Conservation (phyloP, 805 yeast genomes). For the Sungouiella thailandica region DNA sequence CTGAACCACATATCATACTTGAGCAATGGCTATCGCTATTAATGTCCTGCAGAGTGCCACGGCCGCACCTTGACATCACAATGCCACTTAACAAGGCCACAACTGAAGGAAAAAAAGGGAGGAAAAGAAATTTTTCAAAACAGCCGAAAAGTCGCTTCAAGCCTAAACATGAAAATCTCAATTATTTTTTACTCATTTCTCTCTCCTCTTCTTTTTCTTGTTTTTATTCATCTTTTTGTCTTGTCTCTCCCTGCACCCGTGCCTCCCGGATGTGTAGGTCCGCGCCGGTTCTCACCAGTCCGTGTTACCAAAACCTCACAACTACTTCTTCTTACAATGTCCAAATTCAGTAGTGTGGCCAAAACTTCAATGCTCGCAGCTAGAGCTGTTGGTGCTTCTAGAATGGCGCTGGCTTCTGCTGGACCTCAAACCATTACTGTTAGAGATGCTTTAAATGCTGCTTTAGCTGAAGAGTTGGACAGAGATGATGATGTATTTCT, state of each 20-base stretch:
- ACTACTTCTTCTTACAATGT: constrained; percentile 11
- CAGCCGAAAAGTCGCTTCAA: too few species aligned
- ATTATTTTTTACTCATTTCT: too few species aligned
- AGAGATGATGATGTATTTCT: constrained; percentile 89
- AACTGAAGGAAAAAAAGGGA: too few species aligned
- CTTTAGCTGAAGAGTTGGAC: constrained; percentile 96
- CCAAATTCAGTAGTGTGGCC: constrained; percentile 34
- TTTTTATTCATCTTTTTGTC: neutral
- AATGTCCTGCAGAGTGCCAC: too few species aligned
- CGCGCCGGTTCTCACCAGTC: constrained; percentile 21
- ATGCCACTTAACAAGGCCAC: too few species aligned
- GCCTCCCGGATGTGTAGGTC: constrained; percentile 14
- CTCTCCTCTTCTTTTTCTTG: neutral
- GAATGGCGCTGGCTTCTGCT: constrained; percentile 44
- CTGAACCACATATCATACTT: too few species aligned
- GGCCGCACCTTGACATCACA: too few species aligned
- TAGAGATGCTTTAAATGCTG: constrained; percentile 93
- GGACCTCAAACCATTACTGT: constrained; percentile 72
- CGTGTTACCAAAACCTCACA: constrained; percentile 6
- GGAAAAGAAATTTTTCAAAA: too few species aligned
- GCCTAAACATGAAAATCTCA: too few species aligned
- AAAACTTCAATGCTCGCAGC: constrained; percentile 40
- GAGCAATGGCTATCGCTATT: too few species aligned
- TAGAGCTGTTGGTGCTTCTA: constrained; percentile 22
- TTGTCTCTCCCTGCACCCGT: neutral